Evolutionary conservation across 169 alveolate genomes (phyloP).

Genomic region (Plasmodium gallinaceum): DNA sequence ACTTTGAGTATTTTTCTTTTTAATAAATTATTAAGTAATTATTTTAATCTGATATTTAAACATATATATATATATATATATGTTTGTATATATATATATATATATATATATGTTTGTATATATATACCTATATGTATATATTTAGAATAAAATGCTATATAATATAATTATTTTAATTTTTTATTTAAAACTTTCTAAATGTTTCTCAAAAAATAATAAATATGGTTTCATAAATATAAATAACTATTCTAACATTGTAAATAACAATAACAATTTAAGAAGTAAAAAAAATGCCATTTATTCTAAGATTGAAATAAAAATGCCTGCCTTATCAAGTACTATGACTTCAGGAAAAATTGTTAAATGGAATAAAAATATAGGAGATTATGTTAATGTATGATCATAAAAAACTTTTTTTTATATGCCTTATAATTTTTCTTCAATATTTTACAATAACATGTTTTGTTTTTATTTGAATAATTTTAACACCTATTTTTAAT

Average conservation of each 20-base stretch:
- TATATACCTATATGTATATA: neutral
- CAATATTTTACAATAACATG: too few relatives aligned
- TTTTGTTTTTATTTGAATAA: too few relatives aligned
- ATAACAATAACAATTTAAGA: neutral
- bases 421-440: neutral
- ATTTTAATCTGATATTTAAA: too few relatives aligned
- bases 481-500: constrained; percentile 51
- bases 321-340: constrained; percentile 86
- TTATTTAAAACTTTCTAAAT: constrained; percentile 12
- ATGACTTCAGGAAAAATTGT: constrained; percentile 86
- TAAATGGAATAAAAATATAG: constrained; percentile 83
- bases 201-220: constrained; percentile 30
- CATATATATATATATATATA: too few relatives aligned
- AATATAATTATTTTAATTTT: constrained; percentile 10
- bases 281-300: constrained; percentile 22
- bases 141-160: constrained; percentile 25
- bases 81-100: too few relatives aligned
- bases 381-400: constrained; percentile 80
- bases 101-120: too few relatives aligned
- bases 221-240: constrained; percentile 11
- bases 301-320: constrained; percentile 59
- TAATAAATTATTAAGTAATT: too few relatives aligned
- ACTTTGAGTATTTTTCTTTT: too few relatives aligned
- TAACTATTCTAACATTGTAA: neutral
- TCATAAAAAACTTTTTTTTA: neutral